Evolutionary conservation across 805 yeast genomes (phyloP).

Genomic region (Saccharomyces mikatae): DNA sequence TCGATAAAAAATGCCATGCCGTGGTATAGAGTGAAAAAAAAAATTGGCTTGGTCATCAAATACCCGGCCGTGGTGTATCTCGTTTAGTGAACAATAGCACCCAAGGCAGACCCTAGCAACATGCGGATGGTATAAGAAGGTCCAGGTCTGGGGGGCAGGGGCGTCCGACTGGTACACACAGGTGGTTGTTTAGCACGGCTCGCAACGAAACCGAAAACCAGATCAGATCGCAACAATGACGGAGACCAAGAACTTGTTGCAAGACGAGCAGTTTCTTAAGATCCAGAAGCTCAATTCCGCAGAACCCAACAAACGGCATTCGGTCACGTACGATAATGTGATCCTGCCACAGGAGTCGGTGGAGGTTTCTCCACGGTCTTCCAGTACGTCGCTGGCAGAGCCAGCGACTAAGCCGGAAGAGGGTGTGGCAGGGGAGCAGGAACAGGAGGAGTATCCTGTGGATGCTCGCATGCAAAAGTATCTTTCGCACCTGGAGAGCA

Average conservation of each 20-base stretch:
- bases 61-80: neutral
- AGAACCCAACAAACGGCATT: slow-evolving; percentile 7
- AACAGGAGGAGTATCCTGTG: neutral
- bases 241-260: slow-evolving; percentile 13
- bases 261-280: slow-evolving; percentile 20
- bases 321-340: slow-evolving; percentile 6
- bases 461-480: neutral
- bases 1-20: neutral
- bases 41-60: neutral
- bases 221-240: neutral
- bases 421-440: neutral
- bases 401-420: neutral
- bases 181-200: neutral
- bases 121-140: slow-evolving; percentile 7
- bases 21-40: neutral
- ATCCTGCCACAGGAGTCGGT: neutral
- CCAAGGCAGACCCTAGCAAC: slow-evolving; percentile 4
- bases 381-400: neutral
- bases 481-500: neutral
- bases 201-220: neutral
- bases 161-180: slow-evolving; percentile 1
- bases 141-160: slow-evolving; percentile 4
- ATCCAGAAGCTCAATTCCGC: slow-evolving; percentile 21
- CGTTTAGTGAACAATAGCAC: neutral
- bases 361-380: slow-evolving; percentile 1